A percentile compares a stretch with the other conserved stretches of the same genome.
Evolutionary conservation across 176 grass and related monocot genomes (phyloP).

Genomic region (Phoenix roebelenii): DNA sequence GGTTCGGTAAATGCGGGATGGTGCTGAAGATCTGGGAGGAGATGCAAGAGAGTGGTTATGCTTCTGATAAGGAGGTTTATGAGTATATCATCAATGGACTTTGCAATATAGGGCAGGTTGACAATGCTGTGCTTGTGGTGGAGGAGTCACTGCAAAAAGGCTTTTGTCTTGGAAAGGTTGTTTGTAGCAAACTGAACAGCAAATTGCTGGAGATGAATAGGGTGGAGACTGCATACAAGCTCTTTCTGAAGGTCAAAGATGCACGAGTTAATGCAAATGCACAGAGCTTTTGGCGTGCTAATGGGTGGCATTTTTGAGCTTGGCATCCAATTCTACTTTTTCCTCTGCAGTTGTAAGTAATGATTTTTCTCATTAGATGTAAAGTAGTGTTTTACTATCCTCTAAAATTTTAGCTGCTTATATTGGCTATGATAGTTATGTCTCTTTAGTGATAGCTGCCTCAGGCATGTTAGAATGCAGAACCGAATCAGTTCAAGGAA

Average conservation of each 20-base stretch:
- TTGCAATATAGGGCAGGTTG: constrained; percentile 79
- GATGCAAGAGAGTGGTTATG: constrained; percentile 54
- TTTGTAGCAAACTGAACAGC: constrained; percentile 76
- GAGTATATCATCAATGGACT: constrained; percentile 78
- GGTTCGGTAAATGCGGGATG: constrained; percentile 64
- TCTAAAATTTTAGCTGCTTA: too few relatives aligned
- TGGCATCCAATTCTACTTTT: too few relatives aligned
- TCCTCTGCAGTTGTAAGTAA: too few relatives aligned
- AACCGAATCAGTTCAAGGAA: too few relatives aligned
- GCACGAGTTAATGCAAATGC: constrained; percentile 41
- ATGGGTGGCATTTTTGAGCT: constrained; percentile 66
- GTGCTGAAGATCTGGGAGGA: constrained; percentile 77
- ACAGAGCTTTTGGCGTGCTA: constrained; percentile 55
- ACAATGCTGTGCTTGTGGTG: constrained; percentile 64
- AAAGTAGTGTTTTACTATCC: too few relatives aligned
- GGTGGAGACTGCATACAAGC: constrained; percentile 49
- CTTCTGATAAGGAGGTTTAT: constrained; percentile 65
- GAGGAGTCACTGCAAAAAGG: constrained; percentile 69
- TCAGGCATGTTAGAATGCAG: too few relatives aligned
- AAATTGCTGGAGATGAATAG: constrained; percentile 79
- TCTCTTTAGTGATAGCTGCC: too few relatives aligned
- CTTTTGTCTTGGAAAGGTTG: constrained; percentile 48
- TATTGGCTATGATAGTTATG: too few relatives aligned
- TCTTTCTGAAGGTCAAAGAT: constrained; percentile 58
- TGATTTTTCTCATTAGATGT: too few relatives aligned